A percentile compares a stretch with the other conserved stretches of the same genome.
Evolutionary conservation across 108 stramenopile genomes (phyloP).

Genomic region (Skeletonema costatum): DNA sequence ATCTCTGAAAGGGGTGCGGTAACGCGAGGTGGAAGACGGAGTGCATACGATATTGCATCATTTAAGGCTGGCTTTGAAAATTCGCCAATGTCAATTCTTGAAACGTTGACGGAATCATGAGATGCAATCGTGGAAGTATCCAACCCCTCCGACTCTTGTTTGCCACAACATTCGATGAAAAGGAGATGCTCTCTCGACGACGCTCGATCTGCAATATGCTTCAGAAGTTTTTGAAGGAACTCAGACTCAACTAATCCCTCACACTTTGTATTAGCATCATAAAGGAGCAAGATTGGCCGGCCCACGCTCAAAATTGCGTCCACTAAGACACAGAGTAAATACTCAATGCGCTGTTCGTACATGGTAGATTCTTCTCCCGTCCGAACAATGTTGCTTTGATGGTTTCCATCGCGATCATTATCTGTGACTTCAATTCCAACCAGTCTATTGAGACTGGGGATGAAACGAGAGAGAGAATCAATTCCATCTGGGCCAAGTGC

Average conservation of each 20-base stretch:
- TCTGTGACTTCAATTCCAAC: background rate
- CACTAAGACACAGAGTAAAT: background rate
- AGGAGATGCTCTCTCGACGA: background rate
- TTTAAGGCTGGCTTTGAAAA: background rate
- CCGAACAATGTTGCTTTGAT: background rate
- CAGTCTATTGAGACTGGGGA: background rate
- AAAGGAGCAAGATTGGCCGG: background rate
- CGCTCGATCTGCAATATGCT: background rate
- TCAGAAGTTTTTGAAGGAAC: background rate
- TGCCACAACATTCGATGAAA: background rate
- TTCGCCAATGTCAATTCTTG: background rate
- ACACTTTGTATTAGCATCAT: background rate
- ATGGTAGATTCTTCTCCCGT: background rate
- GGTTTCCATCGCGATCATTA: background rate
- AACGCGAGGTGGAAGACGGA: constrained; percentile 6
- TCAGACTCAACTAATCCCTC: background rate
- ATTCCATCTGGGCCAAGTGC: background rate
- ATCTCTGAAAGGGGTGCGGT: constrained; percentile 24
- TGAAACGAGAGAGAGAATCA: background rate
- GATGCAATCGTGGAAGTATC: background rate
- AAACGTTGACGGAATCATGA: background rate
- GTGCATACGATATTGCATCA: background rate
- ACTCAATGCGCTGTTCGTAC: background rate
- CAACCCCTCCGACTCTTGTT: background rate
- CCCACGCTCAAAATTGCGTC: background rate